Evolutionary conservation across 73 alveolate species (phyloP).

Genomic region (Paramecium sexaurelia): DNA sequence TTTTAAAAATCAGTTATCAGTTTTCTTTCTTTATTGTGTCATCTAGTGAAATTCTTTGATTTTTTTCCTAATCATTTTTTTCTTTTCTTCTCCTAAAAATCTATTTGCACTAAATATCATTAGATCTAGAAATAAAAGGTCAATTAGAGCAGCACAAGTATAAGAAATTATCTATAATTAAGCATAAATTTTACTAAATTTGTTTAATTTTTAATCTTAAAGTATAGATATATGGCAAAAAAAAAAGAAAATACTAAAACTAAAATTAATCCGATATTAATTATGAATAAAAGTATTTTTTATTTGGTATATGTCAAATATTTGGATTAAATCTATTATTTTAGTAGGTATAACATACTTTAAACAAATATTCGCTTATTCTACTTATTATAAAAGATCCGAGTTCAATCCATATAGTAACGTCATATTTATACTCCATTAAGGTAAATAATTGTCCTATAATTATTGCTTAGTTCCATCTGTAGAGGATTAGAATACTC

Average conservation of each 20-base stretch:
- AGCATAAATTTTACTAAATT: neutral
- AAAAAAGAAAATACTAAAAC: neutral
- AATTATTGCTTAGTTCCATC: too few relatives aligned
- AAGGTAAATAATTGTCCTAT: too few relatives aligned
- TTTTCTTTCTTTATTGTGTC: too few relatives aligned
- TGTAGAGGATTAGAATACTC: too few relatives aligned
- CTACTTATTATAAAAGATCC: too few relatives aligned
- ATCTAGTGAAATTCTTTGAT: too few relatives aligned
- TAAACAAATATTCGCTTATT: too few relatives aligned
- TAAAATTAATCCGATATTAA: neutral
- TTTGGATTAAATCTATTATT: too few relatives aligned
- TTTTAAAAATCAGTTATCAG: too few relatives aligned
- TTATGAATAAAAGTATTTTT: neutral
- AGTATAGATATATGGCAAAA: neutral
- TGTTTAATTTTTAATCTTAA: neutral
- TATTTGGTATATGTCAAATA: neutral
- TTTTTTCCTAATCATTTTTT: neutral
- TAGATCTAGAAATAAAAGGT: neutral
- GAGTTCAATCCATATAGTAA: too few relatives aligned
- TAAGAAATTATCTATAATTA: neutral
- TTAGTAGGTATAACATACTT: too few relatives aligned
- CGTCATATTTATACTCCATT: too few relatives aligned
- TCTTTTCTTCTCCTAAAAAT: conserved; percentile 2
- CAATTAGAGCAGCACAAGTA: neutral
- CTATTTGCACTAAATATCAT: neutral